Percentiles rank a stretch among this genome's conserved stretches.
phyloP scores from a whole-genome alignment of 768 basidiomycete genomes.

The Myochromella boudieri region DNA sequence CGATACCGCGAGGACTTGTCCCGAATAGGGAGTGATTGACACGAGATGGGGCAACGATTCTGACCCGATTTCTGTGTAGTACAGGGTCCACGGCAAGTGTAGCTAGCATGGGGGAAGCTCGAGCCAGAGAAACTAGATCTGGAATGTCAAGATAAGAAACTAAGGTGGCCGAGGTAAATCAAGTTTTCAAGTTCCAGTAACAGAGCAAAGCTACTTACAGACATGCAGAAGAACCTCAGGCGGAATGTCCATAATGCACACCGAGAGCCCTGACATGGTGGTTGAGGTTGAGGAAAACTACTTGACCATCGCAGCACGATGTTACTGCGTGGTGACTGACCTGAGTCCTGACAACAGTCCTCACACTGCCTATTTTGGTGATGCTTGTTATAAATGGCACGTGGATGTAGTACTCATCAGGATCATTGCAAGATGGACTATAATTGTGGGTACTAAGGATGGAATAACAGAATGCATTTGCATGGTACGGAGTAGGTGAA shows the following conservation, averaged over 20 bases:
- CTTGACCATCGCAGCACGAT: constrained; percentile 4
- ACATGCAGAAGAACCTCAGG: constrained; percentile 61
- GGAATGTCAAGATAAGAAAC: constrained; percentile 76
- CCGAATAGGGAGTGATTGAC: constrained; percentile 66
- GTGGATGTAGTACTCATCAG: too few relatives aligned
- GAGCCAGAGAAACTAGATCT: constrained; percentile 57
- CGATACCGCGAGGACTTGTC: constrained; percentile 50
- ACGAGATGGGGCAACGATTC: constrained; percentile 65
- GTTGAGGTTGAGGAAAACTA: constrained; percentile 1
- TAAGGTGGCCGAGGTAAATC: constrained; percentile 24
- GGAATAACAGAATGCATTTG: too few relatives aligned
- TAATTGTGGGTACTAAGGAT: too few relatives aligned
- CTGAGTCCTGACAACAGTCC: constrained; percentile 1
- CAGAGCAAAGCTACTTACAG: constrained; percentile 33
- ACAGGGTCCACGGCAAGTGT: constrained; percentile 59
- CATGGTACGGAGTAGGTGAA: too few relatives aligned
- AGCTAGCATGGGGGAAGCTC: constrained; percentile 45
- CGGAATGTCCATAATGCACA: constrained; percentile 40
- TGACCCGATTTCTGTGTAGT: constrained; percentile 60
- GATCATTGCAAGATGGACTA: too few relatives aligned
- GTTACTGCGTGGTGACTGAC: too few relatives aligned
- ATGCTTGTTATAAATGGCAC: constrained; percentile 10
- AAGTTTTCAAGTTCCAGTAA: not conserved
- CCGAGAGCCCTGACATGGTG: constrained; percentile 18
- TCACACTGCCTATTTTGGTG: not conserved